Evolutionary conservation across 441 rosid species (phyloP), one percentile per base, ranked within the genome.

Genomic region (Adansonia grandidieri): DNA sequence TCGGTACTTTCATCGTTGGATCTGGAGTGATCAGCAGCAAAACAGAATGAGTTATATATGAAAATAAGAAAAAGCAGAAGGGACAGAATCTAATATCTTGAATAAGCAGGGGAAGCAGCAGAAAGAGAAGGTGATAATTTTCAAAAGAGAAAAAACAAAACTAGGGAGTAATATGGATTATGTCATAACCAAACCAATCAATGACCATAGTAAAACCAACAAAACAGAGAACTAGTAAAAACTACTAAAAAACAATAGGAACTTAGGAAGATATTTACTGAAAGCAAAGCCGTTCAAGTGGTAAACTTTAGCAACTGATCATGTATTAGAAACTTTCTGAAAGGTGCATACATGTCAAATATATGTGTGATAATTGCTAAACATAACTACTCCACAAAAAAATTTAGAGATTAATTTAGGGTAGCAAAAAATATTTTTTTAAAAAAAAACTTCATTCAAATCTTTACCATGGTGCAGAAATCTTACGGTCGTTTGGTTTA

Each of bases 391-490:
- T 70, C 11, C 24, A 22, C 15, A 22, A 48, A 1, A 70, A 50
- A 42, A 5, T 2, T 48, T 22, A 22, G 20, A 48, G 40, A 68
- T 6, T 17, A 45, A 48, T 6, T 22, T 17, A 57, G 62, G 4
- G 37, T 32, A 32, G 37, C 2, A 32, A 32, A 32, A 32, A 32
- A 32, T 32, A 32, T 32, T 57, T 57, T 24, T 56, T 56, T 17
- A 40, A 44, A 63, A 76, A 28, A 42, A 63, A 51, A 60, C 10
- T 7, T 32, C 37, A 32, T 20, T 63, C 22, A 57, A 57, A 79
- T 64, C 63, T 79, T 88, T 75, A 93, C 96, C 98, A 88, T 81
- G 81, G 75, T n/a, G 42, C 78, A 79, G 93, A 79, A 62, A 58
- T 77, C 78, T 88, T 88, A 57, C 5, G 71, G 76, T 51, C 85